A percentile compares a stretch with the other conserved stretches of the same genome.
phyloP scores from a whole-genome alignment of 768 basidiomycete species.

The Leccinellum luteum region DNA sequence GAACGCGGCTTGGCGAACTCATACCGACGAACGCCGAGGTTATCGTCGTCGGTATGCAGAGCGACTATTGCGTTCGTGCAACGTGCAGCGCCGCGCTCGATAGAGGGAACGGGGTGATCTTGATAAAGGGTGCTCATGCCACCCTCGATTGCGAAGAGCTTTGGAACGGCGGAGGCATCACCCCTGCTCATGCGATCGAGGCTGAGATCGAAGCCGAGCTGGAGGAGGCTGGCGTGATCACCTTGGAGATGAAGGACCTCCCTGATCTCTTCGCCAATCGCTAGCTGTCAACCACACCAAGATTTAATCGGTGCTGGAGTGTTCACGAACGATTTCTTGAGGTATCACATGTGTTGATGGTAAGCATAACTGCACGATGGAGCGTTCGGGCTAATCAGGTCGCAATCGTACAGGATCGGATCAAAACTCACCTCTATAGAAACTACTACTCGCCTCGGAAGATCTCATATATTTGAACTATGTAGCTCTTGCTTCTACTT shows the following conservation, averaged over 20 bases:
- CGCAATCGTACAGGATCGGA: not conserved
- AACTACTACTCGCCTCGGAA: not conserved
- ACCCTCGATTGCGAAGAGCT: constrained; percentile 67
- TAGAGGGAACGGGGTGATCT: constrained; percentile 63
- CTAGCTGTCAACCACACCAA: constrained; percentile 24
- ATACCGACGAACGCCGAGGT: constrained; percentile 57
- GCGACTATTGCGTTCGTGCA: constrained; percentile 56
- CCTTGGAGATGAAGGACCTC: constrained; percentile 68
- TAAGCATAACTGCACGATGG: constrained; percentile 3
- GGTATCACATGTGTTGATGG: constrained; percentile 5
- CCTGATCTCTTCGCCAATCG: constrained; percentile 57
- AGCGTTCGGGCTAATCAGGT: not conserved
- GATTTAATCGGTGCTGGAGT: not conserved
- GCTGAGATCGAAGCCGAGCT: constrained; percentile 62
- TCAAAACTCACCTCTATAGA: not conserved
- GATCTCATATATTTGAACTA: not conserved
- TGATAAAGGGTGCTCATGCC: constrained; percentile 64
- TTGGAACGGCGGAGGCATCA: constrained; percentile 54
- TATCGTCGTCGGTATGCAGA: constrained; percentile 64
- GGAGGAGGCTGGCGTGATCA: constrained; percentile 63
- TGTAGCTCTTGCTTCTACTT: not conserved
- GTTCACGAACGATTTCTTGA: not conserved
- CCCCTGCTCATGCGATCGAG: constrained; percentile 51
- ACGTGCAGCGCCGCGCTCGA: constrained; percentile 62
- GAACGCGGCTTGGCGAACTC: constrained; percentile 50